A percentile compares a stretch with the other conserved stretches of the same genome.
Evolutionary conservation across 2,329 filamentous ascomycete genomes (phyloP).

Genomic region (Penicillium sp.): DNA sequence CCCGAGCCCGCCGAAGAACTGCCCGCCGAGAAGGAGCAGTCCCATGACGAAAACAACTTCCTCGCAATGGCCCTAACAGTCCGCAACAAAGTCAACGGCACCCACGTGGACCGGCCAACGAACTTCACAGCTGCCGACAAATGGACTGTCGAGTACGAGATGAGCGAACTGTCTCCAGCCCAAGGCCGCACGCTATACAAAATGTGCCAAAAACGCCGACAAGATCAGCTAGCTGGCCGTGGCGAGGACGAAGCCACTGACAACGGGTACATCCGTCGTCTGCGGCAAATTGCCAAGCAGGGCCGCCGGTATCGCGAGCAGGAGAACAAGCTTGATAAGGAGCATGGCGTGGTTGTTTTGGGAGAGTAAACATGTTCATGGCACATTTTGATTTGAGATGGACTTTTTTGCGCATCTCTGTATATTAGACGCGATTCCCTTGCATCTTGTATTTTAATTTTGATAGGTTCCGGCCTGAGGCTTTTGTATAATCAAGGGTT

Average conservation of each 20-base stretch:
- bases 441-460: background rate
- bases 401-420: background rate
- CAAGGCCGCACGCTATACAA: conserved; percentile 52
- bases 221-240: conserved; percentile 37
- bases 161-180: conserved; percentile 55
- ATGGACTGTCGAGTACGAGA: conserved; percentile 75
- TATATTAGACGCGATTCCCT: background rate
- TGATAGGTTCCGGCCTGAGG: background rate
- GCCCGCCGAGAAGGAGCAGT: conserved; percentile 6
- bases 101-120: conserved; percentile 57
- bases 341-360: conserved; percentile 35
- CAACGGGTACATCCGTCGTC: conserved; percentile 42
- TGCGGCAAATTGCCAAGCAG: conserved; percentile 44
- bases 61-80: conserved; percentile 68
- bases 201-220: conserved; percentile 54
- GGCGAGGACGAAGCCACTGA: conserved; percentile 40
- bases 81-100: conserved; percentile 66
- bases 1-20: conserved; percentile 15
- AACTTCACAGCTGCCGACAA: conserved; percentile 43
- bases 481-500: background rate
- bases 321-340: conserved; percentile 51
- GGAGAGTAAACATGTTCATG: conserved; percentile 2
- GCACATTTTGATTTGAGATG: background rate
- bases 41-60: conserved; percentile 34
- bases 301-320: conserved; percentile 57